Percentiles rank a stretch among this genome's conserved stretches.
These are phyloP conservation scores for Boletus reticuloceps DNA, from an alignment of 768 basidiomycete species.

Conservation along the genomic window DNA sequence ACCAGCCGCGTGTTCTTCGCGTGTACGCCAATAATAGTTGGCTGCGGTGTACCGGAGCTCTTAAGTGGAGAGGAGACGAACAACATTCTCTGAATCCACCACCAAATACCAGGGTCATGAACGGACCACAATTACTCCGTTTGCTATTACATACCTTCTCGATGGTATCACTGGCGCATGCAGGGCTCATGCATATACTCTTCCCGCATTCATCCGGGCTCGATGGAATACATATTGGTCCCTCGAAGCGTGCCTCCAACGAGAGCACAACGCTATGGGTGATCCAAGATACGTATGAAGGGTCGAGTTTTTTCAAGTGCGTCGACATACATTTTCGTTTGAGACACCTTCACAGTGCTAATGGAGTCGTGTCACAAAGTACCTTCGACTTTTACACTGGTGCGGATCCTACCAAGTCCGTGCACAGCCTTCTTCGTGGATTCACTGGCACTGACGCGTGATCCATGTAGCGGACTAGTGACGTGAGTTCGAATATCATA, in stretches of 20 bases:
- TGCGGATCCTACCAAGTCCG: constrained; percentile 62
- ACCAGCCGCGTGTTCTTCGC: constrained; percentile 18
- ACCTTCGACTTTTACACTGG: constrained; percentile 58
- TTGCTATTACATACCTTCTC: constrained; percentile 15
- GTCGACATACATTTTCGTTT: constrained; percentile 20
- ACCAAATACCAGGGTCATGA: constrained; percentile 5
- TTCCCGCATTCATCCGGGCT: neutral
- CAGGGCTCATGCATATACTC: constrained; percentile 1
- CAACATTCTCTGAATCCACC: constrained; percentile 5
- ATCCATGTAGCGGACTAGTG: constrained; percentile 57
- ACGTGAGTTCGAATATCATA: constrained; percentile 43
- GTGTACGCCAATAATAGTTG: constrained; percentile 13
- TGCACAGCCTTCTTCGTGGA: constrained; percentile 5
- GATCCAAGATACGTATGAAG: constrained; percentile 63
- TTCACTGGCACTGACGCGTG: constrained; percentile 11
- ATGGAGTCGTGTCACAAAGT: constrained; percentile 32
- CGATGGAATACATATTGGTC: neutral
- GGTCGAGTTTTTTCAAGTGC: constrained; percentile 69
- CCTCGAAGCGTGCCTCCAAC: constrained; percentile 15
- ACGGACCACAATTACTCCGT: constrained; percentile 2
- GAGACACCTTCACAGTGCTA: neutral
- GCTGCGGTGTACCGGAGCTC: constrained; percentile 16
- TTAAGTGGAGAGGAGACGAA: neutral
- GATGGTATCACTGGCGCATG: constrained; percentile 13
- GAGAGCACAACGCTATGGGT: constrained; percentile 56